A percentile compares a stretch with the other conserved stretches of the same genome.
Conservation (phyloP, 192 early-diverging fungal genomes). For the Dispira simplex region DNA sequence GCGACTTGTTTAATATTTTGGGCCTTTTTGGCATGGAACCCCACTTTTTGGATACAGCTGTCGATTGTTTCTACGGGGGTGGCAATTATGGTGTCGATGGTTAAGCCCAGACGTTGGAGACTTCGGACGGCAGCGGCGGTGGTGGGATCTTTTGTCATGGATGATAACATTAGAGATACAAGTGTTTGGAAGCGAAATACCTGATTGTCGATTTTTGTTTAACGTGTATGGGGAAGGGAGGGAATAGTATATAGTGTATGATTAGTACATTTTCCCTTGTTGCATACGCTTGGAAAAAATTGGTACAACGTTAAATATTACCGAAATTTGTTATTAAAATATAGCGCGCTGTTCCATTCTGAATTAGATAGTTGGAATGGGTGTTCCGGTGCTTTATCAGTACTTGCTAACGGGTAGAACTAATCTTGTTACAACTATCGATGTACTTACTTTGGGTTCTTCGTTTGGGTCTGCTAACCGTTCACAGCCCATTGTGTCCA, state of each 20-base stretch:
- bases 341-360: not conserved
- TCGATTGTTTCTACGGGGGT: constrained; percentile 47
- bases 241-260: not conserved
- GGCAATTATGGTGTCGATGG: constrained; percentile 42
- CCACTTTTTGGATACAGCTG: constrained; percentile 59
- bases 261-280: not conserved
- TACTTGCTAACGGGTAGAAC: not conserved
- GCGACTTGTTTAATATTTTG: constrained; percentile 68
- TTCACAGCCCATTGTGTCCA: constrained; percentile 84
- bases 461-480: constrained; percentile 37
- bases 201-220: constrained; percentile 12
- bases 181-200: constrained; percentile 70
- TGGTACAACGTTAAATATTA: no score
- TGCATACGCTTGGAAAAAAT: not conserved
- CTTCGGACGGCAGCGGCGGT: constrained; percentile 62
- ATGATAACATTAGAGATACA: constrained; percentile 74
- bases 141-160: constrained; percentile 84
- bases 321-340: not conserved
- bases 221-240: not conserved
- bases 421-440: not conserved
- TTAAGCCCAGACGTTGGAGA: constrained; percentile 55
- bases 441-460: constrained; percentile 19
- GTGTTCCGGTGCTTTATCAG: not conserved
- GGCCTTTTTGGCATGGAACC: constrained; percentile 82
- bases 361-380: not conserved